phyloP scores from a whole-genome alignment of 2,329 filamentous ascomycete genomes.

The Xylariaceae sp. region DNA sequence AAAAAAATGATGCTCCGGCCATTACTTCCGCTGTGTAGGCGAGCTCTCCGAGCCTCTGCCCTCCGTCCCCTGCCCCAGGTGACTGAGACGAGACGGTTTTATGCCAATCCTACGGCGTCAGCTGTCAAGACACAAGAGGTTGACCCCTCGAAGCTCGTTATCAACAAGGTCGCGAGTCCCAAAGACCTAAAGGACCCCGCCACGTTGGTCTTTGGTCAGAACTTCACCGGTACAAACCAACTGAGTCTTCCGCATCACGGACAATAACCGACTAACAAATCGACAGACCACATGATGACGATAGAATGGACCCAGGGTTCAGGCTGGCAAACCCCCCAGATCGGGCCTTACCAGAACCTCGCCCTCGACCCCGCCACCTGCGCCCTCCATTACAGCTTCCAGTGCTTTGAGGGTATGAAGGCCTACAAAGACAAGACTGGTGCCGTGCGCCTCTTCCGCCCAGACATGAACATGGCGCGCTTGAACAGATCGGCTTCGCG shows the following conservation, averaged over 20 bases:
- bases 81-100: constrained; percentile 42
- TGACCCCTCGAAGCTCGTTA: constrained; percentile 68
- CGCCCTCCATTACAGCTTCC: constrained; percentile 98
- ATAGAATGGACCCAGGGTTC: constrained; percentile 84
- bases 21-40: constrained; percentile 38
- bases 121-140: constrained; percentile 57
- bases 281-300: constrained; percentile 88
- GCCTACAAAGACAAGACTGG: constrained; percentile 86
- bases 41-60: constrained; percentile 31
- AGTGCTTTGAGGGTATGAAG: constrained; percentile 99
- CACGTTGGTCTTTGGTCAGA: constrained; percentile 81
- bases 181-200: constrained; percentile 68
- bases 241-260: background rate
- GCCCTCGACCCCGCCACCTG: constrained; percentile 93
- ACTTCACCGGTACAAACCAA: constrained; percentile 86
- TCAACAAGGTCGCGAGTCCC: constrained; percentile 70
- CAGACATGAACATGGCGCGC: constrained; percentile 92
- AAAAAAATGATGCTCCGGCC: constrained; percentile 40
- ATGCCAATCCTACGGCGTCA: constrained; percentile 48
- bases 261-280: background rate
- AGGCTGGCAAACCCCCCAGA: constrained; percentile 78
- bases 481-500: constrained; percentile 87
- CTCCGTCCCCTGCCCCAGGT: constrained; percentile 30
- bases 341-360: constrained; percentile 93
- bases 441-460: constrained; percentile 80